A percentile compares a stretch with the other conserved stretches of the same genome.
These are phyloP conservation scores for Byssoonygena ceratinophila DNA, from an alignment of 2,329 filamentous ascomycete species.

Conservation along the genomic window DNA sequence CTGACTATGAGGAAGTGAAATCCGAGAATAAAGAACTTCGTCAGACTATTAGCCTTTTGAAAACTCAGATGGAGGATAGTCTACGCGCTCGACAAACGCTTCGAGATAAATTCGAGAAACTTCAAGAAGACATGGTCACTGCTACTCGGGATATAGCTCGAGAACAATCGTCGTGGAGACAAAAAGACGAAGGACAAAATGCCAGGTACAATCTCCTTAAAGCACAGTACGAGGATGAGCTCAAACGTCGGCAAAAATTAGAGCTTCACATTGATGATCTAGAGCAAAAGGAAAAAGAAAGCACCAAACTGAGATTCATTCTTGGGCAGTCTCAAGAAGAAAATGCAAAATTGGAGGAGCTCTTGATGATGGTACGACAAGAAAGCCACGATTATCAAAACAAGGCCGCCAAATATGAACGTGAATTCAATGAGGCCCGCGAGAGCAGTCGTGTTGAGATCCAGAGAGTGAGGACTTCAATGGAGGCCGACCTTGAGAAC, in stretches of 20 bases:
- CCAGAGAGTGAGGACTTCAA: constrained; percentile 63
- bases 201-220: constrained; percentile 46
- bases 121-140: constrained; percentile 77
- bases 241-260: constrained; percentile 51
- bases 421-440: constrained; percentile 73
- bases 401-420: constrained; percentile 57
- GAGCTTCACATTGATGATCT: constrained; percentile 51
- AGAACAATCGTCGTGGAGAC: constrained; percentile 68
- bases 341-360: constrained; percentile 54
- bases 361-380: constrained; percentile 39
- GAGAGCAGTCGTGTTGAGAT: constrained; percentile 71
- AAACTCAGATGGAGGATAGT: constrained; percentile 73
- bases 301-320: constrained; percentile 67
- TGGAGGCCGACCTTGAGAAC: constrained; percentile 72
- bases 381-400: constrained; percentile 62
- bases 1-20: constrained; percentile 47
- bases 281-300: constrained; percentile 62
- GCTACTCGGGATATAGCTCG: constrained; percentile 69
- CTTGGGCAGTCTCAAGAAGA: constrained; percentile 54
- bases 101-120: constrained; percentile 68
- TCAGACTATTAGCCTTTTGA: constrained; percentile 61
- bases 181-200: constrained; percentile 51
- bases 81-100: constrained; percentile 73
- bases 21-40: constrained; percentile 62
- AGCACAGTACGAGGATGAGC: constrained; percentile 56